phyloP scores from a whole-genome alignment of 2,329 filamentous ascomycete genomes.

The Hypoxylon sp. region DNA sequence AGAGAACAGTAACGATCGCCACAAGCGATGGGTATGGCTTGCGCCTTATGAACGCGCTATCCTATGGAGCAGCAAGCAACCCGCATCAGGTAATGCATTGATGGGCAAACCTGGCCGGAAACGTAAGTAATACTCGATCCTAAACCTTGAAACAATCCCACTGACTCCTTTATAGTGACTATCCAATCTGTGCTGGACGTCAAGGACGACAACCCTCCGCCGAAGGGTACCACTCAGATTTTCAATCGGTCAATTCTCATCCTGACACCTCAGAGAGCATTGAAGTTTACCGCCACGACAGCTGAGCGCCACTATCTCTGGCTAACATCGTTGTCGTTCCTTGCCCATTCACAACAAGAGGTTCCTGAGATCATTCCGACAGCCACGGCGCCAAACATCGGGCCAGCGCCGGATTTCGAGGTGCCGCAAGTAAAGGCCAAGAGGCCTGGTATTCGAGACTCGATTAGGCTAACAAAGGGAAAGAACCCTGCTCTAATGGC shows the following conservation, averaged over 20 bases:
- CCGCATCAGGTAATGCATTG: slow-evolving; percentile 86
- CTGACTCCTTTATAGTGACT: slow-evolving; percentile 72
- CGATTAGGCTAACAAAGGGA: slow-evolving; percentile 88
- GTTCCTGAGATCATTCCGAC: slow-evolving; percentile 78
- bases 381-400: slow-evolving; percentile 58
- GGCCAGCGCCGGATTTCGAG: slow-evolving; percentile 67
- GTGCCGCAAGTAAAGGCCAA: slow-evolving; percentile 64
- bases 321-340: slow-evolving; percentile 94
- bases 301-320: slow-evolving; percentile 93
- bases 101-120: slow-evolving; percentile 96
- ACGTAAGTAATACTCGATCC: slow-evolving; percentile 71
- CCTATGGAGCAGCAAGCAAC: slow-evolving; percentile 99
- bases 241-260: slow-evolving; percentile 97
- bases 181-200: slow-evolving; percentile 98
- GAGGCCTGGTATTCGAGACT: slow-evolving; percentile 81
- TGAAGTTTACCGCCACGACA: slow-evolving; percentile 92
- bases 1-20: slow-evolving; percentile 81
- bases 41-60: slow-evolving; percentile 96
- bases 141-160: slow-evolving; percentile 41
- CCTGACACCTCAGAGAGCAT: slow-evolving; percentile 89
- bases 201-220: slow-evolving; percentile 90
- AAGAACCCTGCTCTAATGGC: slow-evolving; percentile 63
- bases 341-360: slow-evolving; percentile 88
- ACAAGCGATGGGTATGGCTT: slow-evolving; percentile 99
- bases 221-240: slow-evolving; percentile 75